Evolutionary conservation across 192 early-diverging fungal species (phyloP).

Genomic region (Coemansia umbellata): DNA sequence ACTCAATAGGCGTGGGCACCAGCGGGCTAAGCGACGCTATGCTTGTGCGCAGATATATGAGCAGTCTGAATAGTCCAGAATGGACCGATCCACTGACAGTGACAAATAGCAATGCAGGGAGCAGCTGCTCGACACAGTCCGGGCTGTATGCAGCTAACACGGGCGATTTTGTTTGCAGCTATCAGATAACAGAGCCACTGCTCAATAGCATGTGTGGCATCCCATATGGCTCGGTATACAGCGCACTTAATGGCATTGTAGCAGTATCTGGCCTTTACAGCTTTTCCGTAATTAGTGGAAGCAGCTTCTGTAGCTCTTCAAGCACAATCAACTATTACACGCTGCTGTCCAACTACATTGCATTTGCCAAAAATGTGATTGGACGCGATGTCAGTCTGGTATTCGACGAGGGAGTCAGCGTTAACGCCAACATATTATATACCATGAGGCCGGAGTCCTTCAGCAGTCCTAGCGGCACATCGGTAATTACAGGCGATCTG

Average conservation of each 20-base stretch:
- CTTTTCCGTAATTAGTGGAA: conserved; percentile 12
- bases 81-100: conserved; percentile 6
- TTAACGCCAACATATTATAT: background rate
- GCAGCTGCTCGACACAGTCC: conserved; percentile 4
- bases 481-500: background rate
- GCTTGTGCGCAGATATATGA: conserved; percentile 12
- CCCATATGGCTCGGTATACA: conserved; percentile 32
- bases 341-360: conserved; percentile 25
- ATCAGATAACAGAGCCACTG: background rate
- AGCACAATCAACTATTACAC: conserved; percentile 22
- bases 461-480: background rate
- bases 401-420: background rate
- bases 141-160: conserved; percentile 13
- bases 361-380: conserved; percentile 7
- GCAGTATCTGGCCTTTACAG: conserved; percentile 25
- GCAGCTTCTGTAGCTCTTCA: conserved; percentile 12
- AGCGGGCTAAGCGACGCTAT: conserved; percentile 4
- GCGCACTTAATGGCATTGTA: background rate
- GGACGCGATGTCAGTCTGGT: background rate
- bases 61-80: background rate
- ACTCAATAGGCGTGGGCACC: conserved; percentile 16
- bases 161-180: conserved; percentile 23
- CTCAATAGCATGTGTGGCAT: conserved; percentile 10
- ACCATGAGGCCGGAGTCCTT: background rate
- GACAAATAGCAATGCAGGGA: background rate